These are phyloP conservation scores for Eimeria necatrix DNA, from an alignment of 169 alveolate species.

Conservation along the genomic window DNA sequence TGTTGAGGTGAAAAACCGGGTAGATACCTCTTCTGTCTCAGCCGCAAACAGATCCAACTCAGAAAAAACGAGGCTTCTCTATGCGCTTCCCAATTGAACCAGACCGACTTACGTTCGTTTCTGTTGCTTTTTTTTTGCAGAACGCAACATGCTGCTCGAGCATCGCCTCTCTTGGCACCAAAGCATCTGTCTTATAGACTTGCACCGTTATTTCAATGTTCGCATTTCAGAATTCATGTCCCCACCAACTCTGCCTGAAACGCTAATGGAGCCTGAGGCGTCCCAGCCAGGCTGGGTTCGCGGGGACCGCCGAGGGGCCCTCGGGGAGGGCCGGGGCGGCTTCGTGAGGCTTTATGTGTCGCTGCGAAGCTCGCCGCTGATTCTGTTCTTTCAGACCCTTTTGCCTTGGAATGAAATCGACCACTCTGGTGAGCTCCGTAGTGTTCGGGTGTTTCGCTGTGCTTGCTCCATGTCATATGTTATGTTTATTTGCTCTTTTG, in stretches of 20 bases:
- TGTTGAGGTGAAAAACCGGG: no score
- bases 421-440: conserved; percentile 52
- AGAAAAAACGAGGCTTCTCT: no score
- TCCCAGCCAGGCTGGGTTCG: not conserved
- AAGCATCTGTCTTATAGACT: not conserved
- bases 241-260: not conserved
- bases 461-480: not conserved
- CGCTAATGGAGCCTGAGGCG: conserved; percentile 22
- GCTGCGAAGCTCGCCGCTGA: conserved; percentile 20
- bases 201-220: conserved; percentile 9
- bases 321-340: not conserved
- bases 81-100: no score
- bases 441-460: no score
- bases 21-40: no score
- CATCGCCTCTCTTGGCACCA: not conserved
- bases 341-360: not conserved
- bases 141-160: not conserved
- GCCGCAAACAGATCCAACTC: no score
- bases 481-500: not conserved
- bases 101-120: no score
- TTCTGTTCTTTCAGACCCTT: conserved; percentile 45
- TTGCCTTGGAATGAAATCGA: conserved; percentile 74
- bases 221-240: conserved; percentile 47
- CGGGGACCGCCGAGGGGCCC: not conserved
- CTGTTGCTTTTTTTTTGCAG: not conserved